Percentiles rank a stretch among this genome's conserved stretches.
These are phyloP conservation scores for Epicoccum nigrum DNA, from an alignment of 2,329 filamentous ascomycete species.

Conservation along the genomic window DNA sequence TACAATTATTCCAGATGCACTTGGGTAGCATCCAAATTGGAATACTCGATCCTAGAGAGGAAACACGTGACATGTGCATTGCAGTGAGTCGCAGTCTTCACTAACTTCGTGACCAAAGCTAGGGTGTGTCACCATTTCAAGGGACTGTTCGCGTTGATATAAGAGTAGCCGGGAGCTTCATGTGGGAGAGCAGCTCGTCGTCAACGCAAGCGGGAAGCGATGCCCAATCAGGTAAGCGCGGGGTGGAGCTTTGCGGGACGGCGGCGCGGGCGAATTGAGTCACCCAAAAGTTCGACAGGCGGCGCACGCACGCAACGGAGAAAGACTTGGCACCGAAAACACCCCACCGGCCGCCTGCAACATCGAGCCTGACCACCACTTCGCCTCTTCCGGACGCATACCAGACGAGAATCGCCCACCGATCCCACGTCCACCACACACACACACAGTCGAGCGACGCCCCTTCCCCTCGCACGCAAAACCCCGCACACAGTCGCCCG, in stretches of 20 bases:
- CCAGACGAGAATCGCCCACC: constrained; percentile 14
- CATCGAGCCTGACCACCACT: constrained; percentile 12
- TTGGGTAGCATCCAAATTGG: no score
- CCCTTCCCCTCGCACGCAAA: constrained; percentile 11
- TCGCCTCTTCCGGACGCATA: constrained; percentile 7
- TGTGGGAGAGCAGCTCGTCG: no score
- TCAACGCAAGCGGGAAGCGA: background rate
- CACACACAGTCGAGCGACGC: constrained; percentile 19
- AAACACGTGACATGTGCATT: no score
- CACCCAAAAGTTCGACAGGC: constrained; percentile 10
- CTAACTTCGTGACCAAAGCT: no score
- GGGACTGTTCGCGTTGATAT: no score
- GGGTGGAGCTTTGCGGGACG: constrained; percentile 10
- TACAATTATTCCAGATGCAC: no score
- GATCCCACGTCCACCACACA: background rate
- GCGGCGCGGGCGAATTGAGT: constrained; percentile 18
- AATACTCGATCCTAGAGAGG: no score
- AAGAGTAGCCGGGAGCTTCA: no score
- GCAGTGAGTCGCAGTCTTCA: no score
- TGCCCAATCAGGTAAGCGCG: background rate
- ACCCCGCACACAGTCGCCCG: constrained; percentile 47
- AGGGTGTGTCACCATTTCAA: no score
- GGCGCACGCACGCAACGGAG: constrained; percentile 11
- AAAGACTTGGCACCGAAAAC: constrained; percentile 11
- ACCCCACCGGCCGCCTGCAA: constrained; percentile 12